Evolutionary conservation across 179 eudicot genomes (phyloP), one percentile per base, ranked within the genome.

Genomic region (Silene vulgaris): DNA sequence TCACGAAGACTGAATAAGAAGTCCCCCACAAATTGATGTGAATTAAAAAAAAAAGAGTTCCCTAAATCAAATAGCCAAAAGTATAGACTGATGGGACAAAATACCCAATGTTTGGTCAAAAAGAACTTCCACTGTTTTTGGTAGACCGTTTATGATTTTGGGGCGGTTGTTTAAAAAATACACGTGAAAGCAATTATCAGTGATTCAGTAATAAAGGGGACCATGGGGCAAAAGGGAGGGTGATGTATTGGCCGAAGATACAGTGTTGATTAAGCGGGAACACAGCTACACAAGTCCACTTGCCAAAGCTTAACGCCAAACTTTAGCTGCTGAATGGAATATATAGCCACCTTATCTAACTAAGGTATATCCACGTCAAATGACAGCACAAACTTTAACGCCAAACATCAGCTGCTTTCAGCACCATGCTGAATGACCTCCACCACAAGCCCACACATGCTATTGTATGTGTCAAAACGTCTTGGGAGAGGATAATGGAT

Each of bases 401-500:
- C 59, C 59, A 54, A 54, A 50, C 16, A 11, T 50, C n/a, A 52
- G 59, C 59, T 52, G 59, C 19, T 52, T 52, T 8, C 17, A 52
- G 59, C 59, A 52, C 59, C 19, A 52, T 52, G 59, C 59, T 52
- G 65, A 62, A 23, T 28, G 69, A 65, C 14, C 14, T 65, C 52
- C 52, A 45, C 52, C 52, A 11, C 40, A 30, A 65, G 13, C 1
- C 30, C 30, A 65, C n/a, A 30, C 40, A 16, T 65, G 43, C 16
- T 62, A 23, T 62, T 62, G 30, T 21, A 65, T 32, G 69, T 11
- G 2, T 65, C 32, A 8, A 65, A 35, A 67, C 11, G 6, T 19
- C 50, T 32, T 14, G 23, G 17, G 26, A 67, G 71, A 29, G 11
- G 16, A 29, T 29, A 67, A 21, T 12, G 13, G 0, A 62, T 8